Conservation (phyloP, 2,329 filamentous ascomycete species). For the Cercospora beticola region DNA sequence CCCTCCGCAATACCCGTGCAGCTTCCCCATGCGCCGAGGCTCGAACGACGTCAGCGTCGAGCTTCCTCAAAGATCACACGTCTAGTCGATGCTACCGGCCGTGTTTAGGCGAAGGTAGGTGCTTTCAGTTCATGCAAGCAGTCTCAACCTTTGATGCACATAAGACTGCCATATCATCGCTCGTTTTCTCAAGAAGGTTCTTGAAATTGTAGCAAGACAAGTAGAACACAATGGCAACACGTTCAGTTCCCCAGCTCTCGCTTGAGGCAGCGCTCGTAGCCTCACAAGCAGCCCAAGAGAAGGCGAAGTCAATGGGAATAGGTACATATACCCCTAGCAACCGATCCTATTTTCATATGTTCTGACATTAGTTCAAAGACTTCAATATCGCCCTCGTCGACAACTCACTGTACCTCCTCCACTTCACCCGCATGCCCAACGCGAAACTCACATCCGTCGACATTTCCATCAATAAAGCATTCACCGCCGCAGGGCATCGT, state of each 20-base stretch:
- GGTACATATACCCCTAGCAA: constrained; percentile 27
- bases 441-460: constrained; percentile 57
- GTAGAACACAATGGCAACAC: constrained; percentile 32
- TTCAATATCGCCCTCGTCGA: constrained; percentile 54
- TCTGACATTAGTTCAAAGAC: constrained; percentile 35
- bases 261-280: constrained; percentile 40
- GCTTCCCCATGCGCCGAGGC: constrained; percentile 1
- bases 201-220: neutral
- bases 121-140: neutral
- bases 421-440: constrained; percentile 51
- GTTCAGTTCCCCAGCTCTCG: constrained; percentile 37
- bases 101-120: constrained; percentile 13
- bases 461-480: constrained; percentile 63
- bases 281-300: constrained; percentile 38
- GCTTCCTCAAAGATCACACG: neutral
- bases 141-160: neutral
- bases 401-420: constrained; percentile 46
- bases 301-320: constrained; percentile 40
- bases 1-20: neutral
- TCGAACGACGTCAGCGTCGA: constrained; percentile 5
- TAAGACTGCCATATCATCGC: neutral
- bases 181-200: neutral
- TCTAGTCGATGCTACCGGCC: neutral
- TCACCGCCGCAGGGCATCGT: constrained; percentile 57
- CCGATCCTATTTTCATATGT: neutral